Evolutionary conservation across 2,329 filamentous ascomycete genomes (phyloP).

Genomic region (Paecilomyces dactylethromorphus): DNA sequence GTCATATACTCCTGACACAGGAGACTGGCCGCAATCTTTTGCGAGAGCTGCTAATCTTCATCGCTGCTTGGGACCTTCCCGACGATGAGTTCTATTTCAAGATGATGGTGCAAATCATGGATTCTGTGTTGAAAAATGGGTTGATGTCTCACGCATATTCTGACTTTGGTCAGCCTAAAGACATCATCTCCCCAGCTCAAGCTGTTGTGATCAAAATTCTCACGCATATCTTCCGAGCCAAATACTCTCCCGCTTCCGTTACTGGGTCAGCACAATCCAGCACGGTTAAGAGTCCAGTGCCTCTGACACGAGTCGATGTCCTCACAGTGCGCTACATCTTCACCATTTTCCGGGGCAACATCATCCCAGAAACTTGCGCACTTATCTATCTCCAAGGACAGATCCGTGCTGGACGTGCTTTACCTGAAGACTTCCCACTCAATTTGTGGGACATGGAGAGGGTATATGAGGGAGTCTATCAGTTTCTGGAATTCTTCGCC

Average conservation of each 20-base stretch:
- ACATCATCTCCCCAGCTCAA: conserved; percentile 92
- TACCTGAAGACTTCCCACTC: conserved; percentile 83
- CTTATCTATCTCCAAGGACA: conserved; percentile 89
- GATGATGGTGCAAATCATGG: conserved; percentile 91
- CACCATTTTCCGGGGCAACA: conserved; percentile 82
- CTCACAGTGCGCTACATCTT: conserved; percentile 82
- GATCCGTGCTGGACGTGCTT: conserved; percentile 67
- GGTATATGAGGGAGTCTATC: conserved; percentile 88
- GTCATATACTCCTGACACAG: conserved; percentile 80
- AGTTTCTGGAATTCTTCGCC: conserved; percentile 89
- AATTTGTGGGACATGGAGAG: conserved; percentile 98
- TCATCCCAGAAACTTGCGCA: conserved; percentile 91
- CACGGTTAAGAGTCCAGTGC: conserved; percentile 52
- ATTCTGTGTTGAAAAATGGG: conserved; percentile 82
- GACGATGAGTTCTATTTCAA: conserved; percentile 94
- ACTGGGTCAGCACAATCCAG: conserved; percentile 46
- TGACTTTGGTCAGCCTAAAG: conserved; percentile 83
- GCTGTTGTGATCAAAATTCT: conserved; percentile 86
- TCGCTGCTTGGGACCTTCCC: conserved; percentile 92
- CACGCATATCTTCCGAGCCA: conserved; percentile 76
- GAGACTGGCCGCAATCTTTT: conserved; percentile 87
- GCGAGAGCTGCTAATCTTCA: conserved; percentile 87
- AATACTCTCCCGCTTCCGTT: conserved; percentile 43
- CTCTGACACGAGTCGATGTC: conserved; percentile 49
- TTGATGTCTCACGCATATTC: conserved; percentile 90